Conservation (phyloP, 208 protist species). For the Leptomonas seymouri region DNA sequence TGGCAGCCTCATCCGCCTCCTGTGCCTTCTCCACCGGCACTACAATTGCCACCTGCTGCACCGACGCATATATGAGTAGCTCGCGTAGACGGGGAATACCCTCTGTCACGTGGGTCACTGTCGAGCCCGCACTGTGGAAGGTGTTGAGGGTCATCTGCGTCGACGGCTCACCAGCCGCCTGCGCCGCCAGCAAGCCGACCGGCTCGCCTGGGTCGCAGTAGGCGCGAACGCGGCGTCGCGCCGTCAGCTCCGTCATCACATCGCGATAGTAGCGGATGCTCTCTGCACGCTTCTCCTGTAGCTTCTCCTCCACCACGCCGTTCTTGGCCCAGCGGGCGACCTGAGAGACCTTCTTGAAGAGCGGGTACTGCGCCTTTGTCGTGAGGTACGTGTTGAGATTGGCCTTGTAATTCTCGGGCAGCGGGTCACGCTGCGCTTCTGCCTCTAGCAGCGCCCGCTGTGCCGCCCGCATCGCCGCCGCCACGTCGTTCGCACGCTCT, state of each 20-base stretch:
- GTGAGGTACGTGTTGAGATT: slow-evolving; percentile 59
- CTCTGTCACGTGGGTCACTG: slow-evolving; percentile 99
- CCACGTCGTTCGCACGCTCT: slow-evolving; percentile 33
- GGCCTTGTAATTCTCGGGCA: slow-evolving; percentile 49
- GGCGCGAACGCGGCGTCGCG: slow-evolving; percentile 56
- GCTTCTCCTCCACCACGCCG: slow-evolving; percentile 48
- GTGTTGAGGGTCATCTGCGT: slow-evolving; percentile 99
- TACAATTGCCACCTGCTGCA: slow-evolving; percentile 83
- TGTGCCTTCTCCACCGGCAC: slow-evolving; percentile 80
- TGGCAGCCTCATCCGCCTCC: slow-evolving; percentile 64
- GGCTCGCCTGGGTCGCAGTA: slow-evolving; percentile 94
- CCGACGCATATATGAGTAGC: slow-evolving; percentile 98
- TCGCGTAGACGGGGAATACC: slow-evolving; percentile 99
- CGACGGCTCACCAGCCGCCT: slow-evolving; percentile 99
- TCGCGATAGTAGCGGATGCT: slow-evolving; percentile 62
- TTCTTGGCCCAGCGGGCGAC: slow-evolving; percentile 72
- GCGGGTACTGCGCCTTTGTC: slow-evolving; percentile 61
- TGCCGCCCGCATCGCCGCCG: slow-evolving; percentile 35
- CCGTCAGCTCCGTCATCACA: slow-evolving; percentile 63
- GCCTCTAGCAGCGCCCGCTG: slow-evolving; percentile 38
- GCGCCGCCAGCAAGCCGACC: slow-evolving; percentile 97
- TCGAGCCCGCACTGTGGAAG: slow-evolving; percentile 99
- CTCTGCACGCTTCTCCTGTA: slow-evolving; percentile 62
- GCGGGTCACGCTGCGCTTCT: slow-evolving; percentile 51
- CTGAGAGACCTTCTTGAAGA: slow-evolving; percentile 82